Base-by-base conservation (phyloP, 2,329 filamentous ascomycete species). In the Nemania sp. region DNA sequence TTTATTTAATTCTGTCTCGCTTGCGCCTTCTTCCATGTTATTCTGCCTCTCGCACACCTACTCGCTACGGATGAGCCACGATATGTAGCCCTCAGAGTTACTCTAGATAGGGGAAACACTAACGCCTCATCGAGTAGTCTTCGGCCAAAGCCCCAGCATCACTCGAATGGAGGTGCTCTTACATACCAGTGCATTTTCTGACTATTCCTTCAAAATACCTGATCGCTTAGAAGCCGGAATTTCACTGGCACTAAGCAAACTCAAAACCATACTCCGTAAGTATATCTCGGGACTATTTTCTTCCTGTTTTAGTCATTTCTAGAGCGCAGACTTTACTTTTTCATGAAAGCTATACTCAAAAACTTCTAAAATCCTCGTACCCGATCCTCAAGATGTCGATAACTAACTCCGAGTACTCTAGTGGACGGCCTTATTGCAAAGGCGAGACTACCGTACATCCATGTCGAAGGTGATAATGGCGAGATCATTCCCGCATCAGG, bases 81-180 rank as follows among this genome's bases (percentile, higher is more conserved):
- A 8, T 18, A 26, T 5, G 8, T 35, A 20, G 13, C 52, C 41
- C 47, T 41, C 2, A 27, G 11, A 35, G 15, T 13, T 26, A 35
- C 55, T 51, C 11, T 20, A 15, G 20, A 29, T 20, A 15, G 20
- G 41, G 27, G 38, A 22, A 66, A 56, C 22, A 54, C 64, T 67
- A 53, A 65, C 43, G 13, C 41, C 15, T 11, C 29, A 7, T n/a
- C n/a, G 32, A 22, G 11, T 60, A 69, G 65, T 58, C 43, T 66
- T 58, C 18, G 62, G 60, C n/a, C 15, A 20, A n/a, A 62, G 27
- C 29, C 38, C 64, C 15, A 49, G 59, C 0, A 80, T 83, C 0
- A 78, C 77, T 18, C 78, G 79, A 2, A 76, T 90, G 11, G 86
- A 89, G 72, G 78, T 86, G 3, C 79, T 87, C 57, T 73, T 86